Evolutionary conservation across 2,329 filamentous ascomycete genomes (phyloP).

Genomic region (Neonectria ditissima): DNA sequence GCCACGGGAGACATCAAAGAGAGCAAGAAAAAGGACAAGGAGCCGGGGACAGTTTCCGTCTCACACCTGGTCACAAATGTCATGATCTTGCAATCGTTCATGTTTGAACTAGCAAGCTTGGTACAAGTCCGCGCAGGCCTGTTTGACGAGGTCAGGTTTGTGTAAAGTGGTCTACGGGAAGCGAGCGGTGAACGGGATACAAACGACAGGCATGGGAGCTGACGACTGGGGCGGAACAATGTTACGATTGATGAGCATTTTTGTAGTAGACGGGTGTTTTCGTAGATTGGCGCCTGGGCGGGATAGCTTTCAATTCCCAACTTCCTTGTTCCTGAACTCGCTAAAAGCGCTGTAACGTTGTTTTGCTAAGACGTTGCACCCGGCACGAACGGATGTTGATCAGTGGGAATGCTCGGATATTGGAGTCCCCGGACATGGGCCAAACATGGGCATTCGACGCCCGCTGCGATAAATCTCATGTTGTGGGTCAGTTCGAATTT

Average conservation of each 20-base stretch:
- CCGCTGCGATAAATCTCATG: too few relatives aligned
- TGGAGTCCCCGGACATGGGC: too few relatives aligned
- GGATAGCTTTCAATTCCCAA: slow-evolving; percentile 9
- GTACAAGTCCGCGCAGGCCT: slow-evolving; percentile 80
- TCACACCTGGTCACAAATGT: slow-evolving; percentile 85
- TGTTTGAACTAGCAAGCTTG: slow-evolving; percentile 80
- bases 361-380: too few relatives aligned
- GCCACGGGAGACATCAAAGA: slow-evolving; percentile 30
- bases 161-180: slow-evolving; percentile 36
- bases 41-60: slow-evolving; percentile 68
- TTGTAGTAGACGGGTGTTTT: slow-evolving; percentile 36
- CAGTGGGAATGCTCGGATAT: too few relatives aligned
- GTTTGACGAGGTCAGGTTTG: slow-evolving; percentile 80
- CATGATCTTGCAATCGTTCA: slow-evolving; percentile 82
- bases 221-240: slow-evolving; percentile 27
- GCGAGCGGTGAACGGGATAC: not conserved
- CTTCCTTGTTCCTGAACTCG: not conserved
- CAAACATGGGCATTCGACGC: too few relatives aligned
- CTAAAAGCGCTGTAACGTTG: not conserved
- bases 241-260: slow-evolving; percentile 43
- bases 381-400: too few relatives aligned
- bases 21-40: slow-evolving; percentile 34
- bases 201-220: slow-evolving; percentile 1
- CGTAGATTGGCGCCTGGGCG: slow-evolving; percentile 30
- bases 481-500: too few relatives aligned